A percentile compares a stretch with the other conserved stretches of the same genome.
These are phyloP conservation scores for Themeda triandra DNA, from an alignment of 176 grass and related monocot genomes.

Conservation along the genomic window DNA sequence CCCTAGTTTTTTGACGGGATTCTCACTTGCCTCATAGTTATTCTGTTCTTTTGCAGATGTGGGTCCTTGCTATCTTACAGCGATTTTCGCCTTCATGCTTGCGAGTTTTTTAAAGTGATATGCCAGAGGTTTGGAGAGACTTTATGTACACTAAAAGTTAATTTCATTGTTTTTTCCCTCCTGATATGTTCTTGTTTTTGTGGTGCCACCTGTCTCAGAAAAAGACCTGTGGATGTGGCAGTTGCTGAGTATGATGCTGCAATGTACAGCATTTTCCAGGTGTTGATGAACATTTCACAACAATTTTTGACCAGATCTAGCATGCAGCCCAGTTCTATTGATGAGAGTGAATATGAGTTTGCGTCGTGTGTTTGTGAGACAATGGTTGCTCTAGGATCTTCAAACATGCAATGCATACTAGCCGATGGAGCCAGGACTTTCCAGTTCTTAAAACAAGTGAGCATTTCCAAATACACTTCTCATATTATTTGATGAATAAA, in stretches of 20 bases:
- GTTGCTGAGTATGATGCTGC: slow-evolving; percentile 81
- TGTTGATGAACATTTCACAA: slow-evolving; percentile 88
- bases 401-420: slow-evolving; percentile 94
- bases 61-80: slow-evolving; percentile 74
- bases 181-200: slow-evolving; percentile 30
- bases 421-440: slow-evolving; percentile 63
- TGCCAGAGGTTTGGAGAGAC: slow-evolving; percentile 72
- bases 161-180: background rate
- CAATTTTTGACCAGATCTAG: slow-evolving; percentile 75
- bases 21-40: slow-evolving; percentile 14
- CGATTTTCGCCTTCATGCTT: slow-evolving; percentile 93
- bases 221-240: slow-evolving; percentile 78
- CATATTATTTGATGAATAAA: background rate
- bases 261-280: slow-evolving; percentile 74
- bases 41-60: slow-evolving; percentile 52
- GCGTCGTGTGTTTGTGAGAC: slow-evolving; percentile 77
- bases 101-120: slow-evolving; percentile 92
- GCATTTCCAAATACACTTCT: slow-evolving; percentile 30
- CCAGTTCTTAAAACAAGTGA: slow-evolving; percentile 88
- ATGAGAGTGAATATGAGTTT: slow-evolving; percentile 91
- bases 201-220: slow-evolving; percentile 47
- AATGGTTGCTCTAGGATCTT: slow-evolving; percentile 92
- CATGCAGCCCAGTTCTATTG: slow-evolving; percentile 53
- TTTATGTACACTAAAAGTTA: slow-evolving; percentile 16
- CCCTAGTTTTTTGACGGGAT: background rate